A percentile compares a stretch with the other conserved stretches of the same genome.
Conservation (phyloP, 352 stramenopile species). For the Blastocystis sp. region DNA sequence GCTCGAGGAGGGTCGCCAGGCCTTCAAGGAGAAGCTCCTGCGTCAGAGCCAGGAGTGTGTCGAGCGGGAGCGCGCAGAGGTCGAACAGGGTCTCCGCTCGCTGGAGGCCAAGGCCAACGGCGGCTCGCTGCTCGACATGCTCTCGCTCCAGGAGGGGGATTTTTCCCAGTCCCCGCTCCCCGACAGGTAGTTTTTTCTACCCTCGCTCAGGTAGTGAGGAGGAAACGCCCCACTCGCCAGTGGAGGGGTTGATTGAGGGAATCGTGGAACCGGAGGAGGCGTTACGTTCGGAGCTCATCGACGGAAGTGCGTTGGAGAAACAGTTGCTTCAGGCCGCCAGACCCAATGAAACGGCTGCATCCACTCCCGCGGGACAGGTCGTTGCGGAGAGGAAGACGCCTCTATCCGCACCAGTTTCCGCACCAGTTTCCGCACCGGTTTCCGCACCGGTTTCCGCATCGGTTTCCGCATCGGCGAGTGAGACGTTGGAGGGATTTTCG, state of each 20-base stretch:
- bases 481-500: not conserved
- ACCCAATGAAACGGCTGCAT: not conserved
- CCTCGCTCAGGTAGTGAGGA: not conserved
- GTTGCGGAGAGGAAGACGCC: no score
- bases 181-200: not conserved
- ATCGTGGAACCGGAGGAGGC: conserved; percentile 6
- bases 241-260: not conserved
- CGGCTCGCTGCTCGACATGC: not conserved
- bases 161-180: not conserved
- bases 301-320: not conserved
- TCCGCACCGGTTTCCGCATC: not conserved
- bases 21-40: not conserved
- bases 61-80: conserved; percentile 21
- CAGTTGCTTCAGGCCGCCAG: not conserved
- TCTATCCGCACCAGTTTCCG: not conserved
- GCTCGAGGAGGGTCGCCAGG: not conserved
- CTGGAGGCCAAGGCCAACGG: not conserved
- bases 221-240: not conserved
- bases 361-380: not conserved
- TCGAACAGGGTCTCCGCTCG: not conserved
- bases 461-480: not conserved
- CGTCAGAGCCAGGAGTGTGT: not conserved
- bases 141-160: not conserved
- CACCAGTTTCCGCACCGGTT: not conserved
- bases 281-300: not conserved